phyloP scores from a whole-genome alignment of 805 yeast species.

The Scheffersomyces amazonensis region DNA sequence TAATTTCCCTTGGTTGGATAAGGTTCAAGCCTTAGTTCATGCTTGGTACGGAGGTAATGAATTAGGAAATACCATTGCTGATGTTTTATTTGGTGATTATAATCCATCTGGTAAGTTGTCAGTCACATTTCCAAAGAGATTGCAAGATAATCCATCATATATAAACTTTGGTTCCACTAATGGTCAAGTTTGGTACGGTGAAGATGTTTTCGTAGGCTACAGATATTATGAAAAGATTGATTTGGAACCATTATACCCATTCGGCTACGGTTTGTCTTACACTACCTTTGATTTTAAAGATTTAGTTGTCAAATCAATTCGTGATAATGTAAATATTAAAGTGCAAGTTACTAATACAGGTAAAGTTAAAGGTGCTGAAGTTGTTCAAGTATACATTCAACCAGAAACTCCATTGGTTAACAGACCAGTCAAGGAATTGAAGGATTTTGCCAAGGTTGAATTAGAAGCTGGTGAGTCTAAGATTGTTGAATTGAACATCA shows the following conservation, averaged over 20 bases:
- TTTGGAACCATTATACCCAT: slow-evolving; percentile 51
- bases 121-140: slow-evolving; percentile 49
- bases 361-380: slow-evolving; percentile 47
- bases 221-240: slow-evolving; percentile 54
- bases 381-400: slow-evolving; percentile 52
- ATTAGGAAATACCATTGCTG: slow-evolving; percentile 57
- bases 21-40: slow-evolving; percentile 24
- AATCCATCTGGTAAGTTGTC: slow-evolving; percentile 62
- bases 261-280: slow-evolving; percentile 64
- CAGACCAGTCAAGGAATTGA: slow-evolving; percentile 60
- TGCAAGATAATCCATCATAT: slow-evolving; percentile 56
- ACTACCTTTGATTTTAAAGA: slow-evolving; percentile 45
- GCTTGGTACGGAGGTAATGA: slow-evolving; percentile 45
- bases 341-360: slow-evolving; percentile 53
- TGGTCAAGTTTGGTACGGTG: slow-evolving; percentile 60
- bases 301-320: slow-evolving; percentile 27
- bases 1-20: slow-evolving; percentile 48
- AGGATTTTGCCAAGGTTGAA: slow-evolving; percentile 51
- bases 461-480: slow-evolving; percentile 44
- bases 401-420: slow-evolving; percentile 34
- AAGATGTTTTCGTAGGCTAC: slow-evolving; percentile 65
- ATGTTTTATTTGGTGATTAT: slow-evolving; percentile 55
- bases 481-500: slow-evolving; percentile 33
- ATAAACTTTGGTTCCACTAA: slow-evolving; percentile 48
- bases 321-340: slow-evolving; percentile 24